These are phyloP conservation scores for Ustilago tritici DNA, from an alignment of 1,284 basidiomycete genomes.

Conservation along the genomic window DNA sequence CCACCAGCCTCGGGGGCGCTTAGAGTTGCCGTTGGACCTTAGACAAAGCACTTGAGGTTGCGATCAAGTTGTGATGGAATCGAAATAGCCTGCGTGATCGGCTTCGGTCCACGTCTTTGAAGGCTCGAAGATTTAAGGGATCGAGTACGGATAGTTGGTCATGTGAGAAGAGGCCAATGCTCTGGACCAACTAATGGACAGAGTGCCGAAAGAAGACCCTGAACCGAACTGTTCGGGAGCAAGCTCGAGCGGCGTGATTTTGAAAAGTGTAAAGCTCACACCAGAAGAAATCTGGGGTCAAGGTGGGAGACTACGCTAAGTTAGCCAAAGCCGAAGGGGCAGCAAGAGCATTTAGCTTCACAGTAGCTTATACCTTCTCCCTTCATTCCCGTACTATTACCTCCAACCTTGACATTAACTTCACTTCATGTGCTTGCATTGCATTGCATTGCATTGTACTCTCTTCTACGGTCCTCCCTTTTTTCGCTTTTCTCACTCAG, in stretches of 20 bases:
- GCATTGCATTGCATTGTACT: neutral
- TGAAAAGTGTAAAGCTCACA: neutral
- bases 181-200: neutral
- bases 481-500: neutral
- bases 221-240: neutral
- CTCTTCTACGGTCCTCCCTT: neutral
- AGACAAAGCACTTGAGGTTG: neutral
- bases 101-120: neutral
- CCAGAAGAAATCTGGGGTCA: neutral
- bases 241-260: neutral
- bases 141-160: conserved; percentile 1
- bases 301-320: neutral
- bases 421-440: conserved; percentile 1
- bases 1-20: neutral
- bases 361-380: neutral
- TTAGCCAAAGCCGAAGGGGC: neutral
- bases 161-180: neutral
- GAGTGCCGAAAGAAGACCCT: neutral
- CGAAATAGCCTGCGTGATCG: neutral
- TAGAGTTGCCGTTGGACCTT: neutral
- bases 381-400: neutral
- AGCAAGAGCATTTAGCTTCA: neutral
- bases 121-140: neutral
- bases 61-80: neutral
- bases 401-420: neutral